Evolutionary conservation across 805 yeast genomes (phyloP).

Genomic region (Naumovozyma dairenensis): DNA sequence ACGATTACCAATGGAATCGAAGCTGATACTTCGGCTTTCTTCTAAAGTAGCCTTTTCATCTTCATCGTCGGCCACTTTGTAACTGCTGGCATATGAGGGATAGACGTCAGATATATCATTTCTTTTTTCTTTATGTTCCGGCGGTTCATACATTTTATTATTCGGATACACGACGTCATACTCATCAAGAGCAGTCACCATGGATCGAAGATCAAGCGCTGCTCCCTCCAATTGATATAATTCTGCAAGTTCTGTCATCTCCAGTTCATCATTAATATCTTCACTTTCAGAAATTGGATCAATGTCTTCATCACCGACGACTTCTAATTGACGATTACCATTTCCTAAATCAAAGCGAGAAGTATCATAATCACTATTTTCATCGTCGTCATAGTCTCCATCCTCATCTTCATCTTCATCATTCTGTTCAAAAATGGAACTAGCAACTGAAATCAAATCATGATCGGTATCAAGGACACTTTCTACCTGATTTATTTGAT

Average conservation of each 20-base stretch:
- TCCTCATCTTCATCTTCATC: conserved; percentile 8
- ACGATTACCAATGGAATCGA: conserved; percentile 1
- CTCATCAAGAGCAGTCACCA: conserved; percentile 24
- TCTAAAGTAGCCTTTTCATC: conserved; percentile 3
- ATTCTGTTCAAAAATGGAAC: conserved; percentile 4
- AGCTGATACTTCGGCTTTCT: too few relatives aligned
- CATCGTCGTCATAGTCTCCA: conserved; percentile 4
- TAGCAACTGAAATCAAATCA: conserved; percentile 2
- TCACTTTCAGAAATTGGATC: conserved; percentile 2
- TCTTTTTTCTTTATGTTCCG: not conserved
- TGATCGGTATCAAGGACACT: conserved; percentile 2
- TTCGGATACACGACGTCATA: conserved; percentile 18
- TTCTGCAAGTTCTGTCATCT: too few relatives aligned
- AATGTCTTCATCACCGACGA: conserved; percentile 2
- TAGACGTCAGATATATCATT: not conserved
- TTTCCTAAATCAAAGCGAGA: too few relatives aligned
- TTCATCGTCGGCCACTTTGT: conserved; percentile 2
- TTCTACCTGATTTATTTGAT: too few relatives aligned
- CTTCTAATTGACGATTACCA: too few relatives aligned
- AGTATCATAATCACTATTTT: conserved; percentile 1
- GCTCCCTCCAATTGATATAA: conserved; percentile 1
- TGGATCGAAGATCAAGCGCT: conserved; percentile 11
- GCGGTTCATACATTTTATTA: too few relatives aligned
- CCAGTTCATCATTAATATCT: not conserved
- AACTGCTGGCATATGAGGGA: not conserved